Conservation (phyloP, 2,329 filamentous ascomycete species). For the Phymatotrichopsis omnivora region DNA sequence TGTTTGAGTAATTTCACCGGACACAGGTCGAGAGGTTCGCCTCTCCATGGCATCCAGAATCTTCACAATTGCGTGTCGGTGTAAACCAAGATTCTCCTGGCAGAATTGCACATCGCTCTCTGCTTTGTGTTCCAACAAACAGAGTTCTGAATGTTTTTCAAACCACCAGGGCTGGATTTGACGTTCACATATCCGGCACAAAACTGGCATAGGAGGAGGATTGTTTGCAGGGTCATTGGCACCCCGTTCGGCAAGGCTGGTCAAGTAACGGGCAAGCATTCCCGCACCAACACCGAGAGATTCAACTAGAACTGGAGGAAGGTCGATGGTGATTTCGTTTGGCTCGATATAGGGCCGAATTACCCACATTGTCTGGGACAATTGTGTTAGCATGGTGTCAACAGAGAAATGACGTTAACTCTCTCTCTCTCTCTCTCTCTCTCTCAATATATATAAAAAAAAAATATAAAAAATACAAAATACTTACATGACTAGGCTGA, state of each 20-base stretch:
- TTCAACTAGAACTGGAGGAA: slow-evolving; percentile 80
- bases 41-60: slow-evolving; percentile 87
- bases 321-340: slow-evolving; percentile 89
- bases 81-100: slow-evolving; percentile 83
- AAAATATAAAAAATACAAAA: too few species aligned
- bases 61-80: slow-evolving; percentile 88
- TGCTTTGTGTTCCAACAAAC: slow-evolving; percentile 86
- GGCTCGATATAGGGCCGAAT: slow-evolving; percentile 80
- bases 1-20: slow-evolving; percentile 41
- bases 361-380: slow-evolving; percentile 93
- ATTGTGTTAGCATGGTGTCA: too few species aligned
- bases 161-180: slow-evolving; percentile 99
- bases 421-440: too few species aligned
- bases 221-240: slow-evolving; percentile 64
- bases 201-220: slow-evolving; percentile 69
- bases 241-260: slow-evolving; percentile 72
- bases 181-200: slow-evolving; percentile 94
- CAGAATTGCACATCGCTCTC: slow-evolving; percentile 97
- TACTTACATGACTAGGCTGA: slow-evolving; percentile 77
- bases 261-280: slow-evolving; percentile 87
- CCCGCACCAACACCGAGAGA: slow-evolving; percentile 90
- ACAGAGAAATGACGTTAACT: too few species aligned
- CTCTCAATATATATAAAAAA: too few species aligned
- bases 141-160: slow-evolving; percentile 95
- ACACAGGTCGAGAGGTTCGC: slow-evolving; percentile 54